Conservation (phyloP, 2,329 filamentous ascomycete species). For the Pseudopithomyces maydicus region DNA sequence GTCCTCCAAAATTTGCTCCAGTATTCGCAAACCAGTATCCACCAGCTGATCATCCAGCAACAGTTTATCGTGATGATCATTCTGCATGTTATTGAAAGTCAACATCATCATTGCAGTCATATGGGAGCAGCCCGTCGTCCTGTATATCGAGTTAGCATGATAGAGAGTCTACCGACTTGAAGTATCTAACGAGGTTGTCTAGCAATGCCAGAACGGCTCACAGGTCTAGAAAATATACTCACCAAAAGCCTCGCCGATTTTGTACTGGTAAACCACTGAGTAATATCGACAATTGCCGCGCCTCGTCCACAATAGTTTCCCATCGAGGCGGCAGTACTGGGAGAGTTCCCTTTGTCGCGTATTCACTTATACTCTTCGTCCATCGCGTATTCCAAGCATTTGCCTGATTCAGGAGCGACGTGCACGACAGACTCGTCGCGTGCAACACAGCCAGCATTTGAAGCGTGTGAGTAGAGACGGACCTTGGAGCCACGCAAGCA, state of each 20-base stretch:
- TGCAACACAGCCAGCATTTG: constrained; percentile 23
- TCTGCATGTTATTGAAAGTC: constrained; percentile 26
- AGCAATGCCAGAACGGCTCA: background rate
- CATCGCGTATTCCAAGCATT: constrained; percentile 18
- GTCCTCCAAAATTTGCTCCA: constrained; percentile 17
- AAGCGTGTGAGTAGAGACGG: constrained; percentile 15
- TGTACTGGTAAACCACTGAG: constrained; percentile 15
- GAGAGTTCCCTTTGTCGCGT: constrained; percentile 14
- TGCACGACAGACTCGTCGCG: constrained; percentile 25
- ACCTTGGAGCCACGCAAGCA: constrained; percentile 13
- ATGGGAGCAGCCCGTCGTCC: constrained; percentile 26
- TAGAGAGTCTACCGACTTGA: constrained; percentile 3
- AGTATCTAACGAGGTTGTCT: constrained; percentile 7
- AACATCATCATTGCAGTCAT: constrained; percentile 27
- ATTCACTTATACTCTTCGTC: constrained; percentile 20
- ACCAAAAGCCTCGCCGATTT: constrained; percentile 25
- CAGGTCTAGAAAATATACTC: constrained; percentile 14
- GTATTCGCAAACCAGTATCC: constrained; percentile 18
- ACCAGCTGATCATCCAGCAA: constrained; percentile 20
- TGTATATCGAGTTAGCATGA: constrained; percentile 15
- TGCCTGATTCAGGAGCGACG: constrained; percentile 23
- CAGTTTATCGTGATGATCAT: constrained; percentile 17
- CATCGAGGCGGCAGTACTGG: constrained; percentile 22
- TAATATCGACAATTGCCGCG: constrained; percentile 21
- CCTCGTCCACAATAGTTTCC: constrained; percentile 24